Evolutionary conservation across 768 basidiomycete species (phyloP).

Genomic region (Tricholoma matsutake): DNA sequence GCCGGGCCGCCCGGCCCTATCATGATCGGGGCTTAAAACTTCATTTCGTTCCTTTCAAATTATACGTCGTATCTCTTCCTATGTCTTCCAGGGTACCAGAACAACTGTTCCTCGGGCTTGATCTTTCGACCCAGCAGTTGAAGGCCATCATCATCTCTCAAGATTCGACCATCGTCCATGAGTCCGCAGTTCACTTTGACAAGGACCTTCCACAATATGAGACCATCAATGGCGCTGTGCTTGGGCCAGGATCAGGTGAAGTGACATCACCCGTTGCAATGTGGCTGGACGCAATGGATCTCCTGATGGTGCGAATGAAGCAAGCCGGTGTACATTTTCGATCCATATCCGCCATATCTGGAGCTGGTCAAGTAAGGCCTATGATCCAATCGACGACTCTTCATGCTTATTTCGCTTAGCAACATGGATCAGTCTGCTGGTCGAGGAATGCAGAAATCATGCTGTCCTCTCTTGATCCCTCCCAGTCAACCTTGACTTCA

Average conservation of each 20-base stretch:
- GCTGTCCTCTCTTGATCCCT: slow-evolving; percentile 52
- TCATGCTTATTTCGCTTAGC: slow-evolving; percentile 38
- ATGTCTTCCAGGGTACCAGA: slow-evolving; percentile 12
- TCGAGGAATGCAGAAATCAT: slow-evolving; percentile 48
- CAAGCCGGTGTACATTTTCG: slow-evolving; percentile 55
- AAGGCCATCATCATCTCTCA: slow-evolving; percentile 70
- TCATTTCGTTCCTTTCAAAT: no score
- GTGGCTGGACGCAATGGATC: slow-evolving; percentile 85
- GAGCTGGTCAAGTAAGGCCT: slow-evolving; percentile 67
- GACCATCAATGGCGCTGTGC: slow-evolving; percentile 63
- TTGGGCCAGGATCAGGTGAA: slow-evolving; percentile 64
- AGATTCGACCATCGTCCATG: slow-evolving; percentile 56
- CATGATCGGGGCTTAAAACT: no score
- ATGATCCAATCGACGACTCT: background rate
- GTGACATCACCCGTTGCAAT: slow-evolving; percentile 79
- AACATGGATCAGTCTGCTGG: slow-evolving; percentile 91
- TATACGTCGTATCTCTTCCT: background rate
- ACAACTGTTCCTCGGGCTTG: slow-evolving; percentile 70
- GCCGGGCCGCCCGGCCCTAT: no score
- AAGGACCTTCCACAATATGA: slow-evolving; percentile 69
- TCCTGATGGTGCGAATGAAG: slow-evolving; percentile 64
- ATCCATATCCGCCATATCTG: slow-evolving; percentile 63
- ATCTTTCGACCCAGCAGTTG: slow-evolving; percentile 83
- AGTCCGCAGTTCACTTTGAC: slow-evolving; percentile 77
- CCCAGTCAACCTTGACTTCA: slow-evolving; percentile 41